Percentiles rank a stretch among this genome's conserved stretches.
Conservation (phyloP, 2,329 filamentous ascomycete genomes). For the Colletotrichum phormii region DNA sequence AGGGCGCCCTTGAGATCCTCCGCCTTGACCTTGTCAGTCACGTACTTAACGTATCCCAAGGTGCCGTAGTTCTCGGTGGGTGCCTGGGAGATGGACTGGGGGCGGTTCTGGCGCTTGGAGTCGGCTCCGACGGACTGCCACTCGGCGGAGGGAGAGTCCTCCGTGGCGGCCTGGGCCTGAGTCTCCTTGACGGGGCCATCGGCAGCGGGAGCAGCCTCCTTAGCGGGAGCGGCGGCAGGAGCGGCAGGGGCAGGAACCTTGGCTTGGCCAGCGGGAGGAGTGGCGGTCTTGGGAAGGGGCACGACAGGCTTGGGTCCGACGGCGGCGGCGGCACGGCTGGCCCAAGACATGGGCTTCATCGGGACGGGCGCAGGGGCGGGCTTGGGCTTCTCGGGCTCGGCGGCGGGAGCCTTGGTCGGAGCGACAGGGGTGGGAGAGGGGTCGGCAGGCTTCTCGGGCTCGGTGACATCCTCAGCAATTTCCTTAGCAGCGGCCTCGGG, state of each 20-base stretch:
- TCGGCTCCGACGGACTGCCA: slow-evolving; percentile 93
- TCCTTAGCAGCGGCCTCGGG: slow-evolving; percentile 64
- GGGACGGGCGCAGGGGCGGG: slow-evolving; percentile 65
- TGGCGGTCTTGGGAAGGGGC: slow-evolving; percentile 68
- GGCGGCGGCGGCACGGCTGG: slow-evolving; percentile 73
- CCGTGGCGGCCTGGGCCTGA: slow-evolving; percentile 60
- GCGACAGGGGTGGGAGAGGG: slow-evolving; percentile 66
- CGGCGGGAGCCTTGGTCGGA: slow-evolving; percentile 54
- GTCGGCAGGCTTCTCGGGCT: slow-evolving; percentile 75
- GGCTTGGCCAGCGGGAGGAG: slow-evolving; percentile 62
- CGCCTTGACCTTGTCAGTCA: slow-evolving; percentile 86
- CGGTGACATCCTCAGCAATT: slow-evolving; percentile 63
- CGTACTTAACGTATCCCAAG: slow-evolving; percentile 94
- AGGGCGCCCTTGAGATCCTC: slow-evolving; percentile 78
- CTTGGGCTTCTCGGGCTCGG: slow-evolving; percentile 50
- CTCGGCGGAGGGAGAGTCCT: slow-evolving; percentile 65
- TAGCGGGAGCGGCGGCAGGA: slow-evolving; percentile 57
- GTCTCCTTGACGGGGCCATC: slow-evolving; percentile 48
- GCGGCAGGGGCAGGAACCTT: slow-evolving; percentile 63
- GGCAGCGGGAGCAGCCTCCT: slow-evolving; percentile 52
- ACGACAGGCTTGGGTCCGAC: slow-evolving; percentile 63
- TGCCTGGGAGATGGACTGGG: slow-evolving; percentile 71
- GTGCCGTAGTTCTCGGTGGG: slow-evolving; percentile 79
- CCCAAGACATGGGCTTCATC: slow-evolving; percentile 79
- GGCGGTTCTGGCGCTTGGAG: slow-evolving; percentile 85